These are phyloP conservation scores for Boechera stricta DNA, from an alignment of 345 rosid genomes.

Conservation along the genomic window DNA sequence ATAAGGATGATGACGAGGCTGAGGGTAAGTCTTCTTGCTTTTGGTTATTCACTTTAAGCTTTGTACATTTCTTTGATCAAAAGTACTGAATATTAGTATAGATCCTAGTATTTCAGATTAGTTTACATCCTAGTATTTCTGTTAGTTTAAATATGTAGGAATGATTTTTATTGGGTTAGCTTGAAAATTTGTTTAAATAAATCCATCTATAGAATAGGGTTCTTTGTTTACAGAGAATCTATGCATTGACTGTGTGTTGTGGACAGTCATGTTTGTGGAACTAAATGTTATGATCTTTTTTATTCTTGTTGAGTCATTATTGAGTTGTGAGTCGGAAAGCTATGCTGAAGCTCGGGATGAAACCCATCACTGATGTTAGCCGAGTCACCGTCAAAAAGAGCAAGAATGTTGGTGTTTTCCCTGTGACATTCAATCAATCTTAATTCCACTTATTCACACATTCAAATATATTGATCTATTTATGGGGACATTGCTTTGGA, in stretches of 20 bases:
- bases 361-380: conserved; percentile 82
- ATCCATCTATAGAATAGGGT: not conserved
- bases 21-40: conserved; percentile 49
- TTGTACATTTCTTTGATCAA: not conserved
- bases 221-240: not conserved
- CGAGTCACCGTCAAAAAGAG: conserved; percentile 88
- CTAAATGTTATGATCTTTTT: not conserved
- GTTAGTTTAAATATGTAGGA: not conserved
- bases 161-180: not conserved
- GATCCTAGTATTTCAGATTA: not conserved
- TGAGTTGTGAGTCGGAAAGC: conserved; percentile 68
- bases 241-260: not conserved
- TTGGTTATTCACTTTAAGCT: not conserved
- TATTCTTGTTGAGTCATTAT: conserved; percentile 6
- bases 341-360: conserved; percentile 93
- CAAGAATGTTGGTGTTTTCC: conserved; percentile 67
- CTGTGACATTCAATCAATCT: not conserved
- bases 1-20: conserved; percentile 60
- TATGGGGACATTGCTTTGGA: not conserved
- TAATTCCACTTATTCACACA: not conserved
- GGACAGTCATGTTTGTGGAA: not conserved
- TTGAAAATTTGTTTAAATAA: not conserved
- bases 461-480: not conserved
- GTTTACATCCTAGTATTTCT: too few relatives aligned
- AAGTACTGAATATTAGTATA: not conserved